Conservation (phyloP, 805 yeast species). For the Teunomyces tritomae region DNA sequence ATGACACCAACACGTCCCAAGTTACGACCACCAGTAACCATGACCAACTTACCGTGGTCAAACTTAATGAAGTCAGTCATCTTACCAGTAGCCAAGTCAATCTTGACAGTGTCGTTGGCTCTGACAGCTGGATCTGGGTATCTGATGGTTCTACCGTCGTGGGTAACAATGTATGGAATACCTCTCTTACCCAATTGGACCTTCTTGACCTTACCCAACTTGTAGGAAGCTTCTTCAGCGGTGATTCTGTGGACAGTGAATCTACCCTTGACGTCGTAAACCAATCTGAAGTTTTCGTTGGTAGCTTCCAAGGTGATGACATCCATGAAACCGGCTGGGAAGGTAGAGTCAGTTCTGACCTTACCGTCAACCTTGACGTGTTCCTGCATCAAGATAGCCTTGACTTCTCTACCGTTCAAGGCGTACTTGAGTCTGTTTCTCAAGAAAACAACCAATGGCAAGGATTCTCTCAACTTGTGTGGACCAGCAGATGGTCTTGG, state of each 20-base stretch:
- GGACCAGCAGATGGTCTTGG: slow-evolving; percentile 36
- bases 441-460: slow-evolving; percentile 32
- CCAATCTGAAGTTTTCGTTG: slow-evolving; percentile 30
- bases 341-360: slow-evolving; percentile 33
- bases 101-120: slow-evolving; percentile 24
- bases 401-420: slow-evolving; percentile 34
- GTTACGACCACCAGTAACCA: slow-evolving; percentile 45
- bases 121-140: slow-evolving; percentile 25
- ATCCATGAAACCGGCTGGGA: slow-evolving; percentile 34
- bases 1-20: slow-evolving; percentile 45
- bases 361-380: slow-evolving; percentile 35
- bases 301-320: slow-evolving; percentile 31
- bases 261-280: slow-evolving; percentile 28
- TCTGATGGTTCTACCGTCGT: slow-evolving; percentile 28
- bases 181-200: slow-evolving; percentile 25
- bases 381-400: slow-evolving; percentile 33
- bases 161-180: slow-evolving; percentile 26
- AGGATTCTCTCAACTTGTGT: slow-evolving; percentile 34
- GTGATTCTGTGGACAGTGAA: slow-evolving; percentile 29
- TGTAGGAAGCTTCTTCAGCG: slow-evolving; percentile 26
- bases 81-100: slow-evolving; percentile 26
- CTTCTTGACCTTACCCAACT: slow-evolving; percentile 26
- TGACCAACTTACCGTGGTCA: slow-evolving; percentile 40
- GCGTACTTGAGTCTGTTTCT: slow-evolving; percentile 36
- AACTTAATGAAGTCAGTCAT: slow-evolving; percentile 34